Evolutionary conservation across 176 grass and related monocot species (phyloP).

Genomic region (Oryza glumipatula): DNA sequence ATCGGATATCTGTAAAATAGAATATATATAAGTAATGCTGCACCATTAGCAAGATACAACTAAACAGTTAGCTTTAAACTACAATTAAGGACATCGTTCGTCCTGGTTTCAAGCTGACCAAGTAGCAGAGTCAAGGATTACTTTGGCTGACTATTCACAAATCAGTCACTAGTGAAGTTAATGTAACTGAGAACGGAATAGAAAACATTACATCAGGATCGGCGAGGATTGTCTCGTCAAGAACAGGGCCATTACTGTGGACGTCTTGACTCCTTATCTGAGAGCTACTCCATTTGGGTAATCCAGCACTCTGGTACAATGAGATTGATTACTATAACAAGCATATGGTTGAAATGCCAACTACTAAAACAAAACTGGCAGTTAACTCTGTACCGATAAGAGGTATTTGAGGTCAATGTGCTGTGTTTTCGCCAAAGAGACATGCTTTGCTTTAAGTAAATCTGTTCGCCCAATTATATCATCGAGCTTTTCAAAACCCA

Average conservation of each 20-base stretch:
- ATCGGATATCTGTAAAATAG: conserved; percentile 71
- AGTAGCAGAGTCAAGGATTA: conserved; percentile 1
- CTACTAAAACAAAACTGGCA: conserved; percentile 17
- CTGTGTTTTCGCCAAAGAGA: conserved; percentile 96
- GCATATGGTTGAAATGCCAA: conserved; percentile 41
- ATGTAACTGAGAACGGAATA: conserved; percentile 19
- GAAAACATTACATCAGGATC: conserved; percentile 71
- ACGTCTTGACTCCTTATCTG: conserved; percentile 93
- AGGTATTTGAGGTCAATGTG: conserved; percentile 90
- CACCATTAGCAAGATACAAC: conserved; percentile 17
- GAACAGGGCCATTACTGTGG: conserved; percentile 93
- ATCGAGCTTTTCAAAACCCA: conserved; percentile 99
- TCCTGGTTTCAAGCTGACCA: conserved; percentile 25
- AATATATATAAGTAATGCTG: conserved; percentile 46
- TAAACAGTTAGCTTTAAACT: conserved; percentile 18
- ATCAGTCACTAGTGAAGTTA: conserved; percentile 39
- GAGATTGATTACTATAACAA: conserved; percentile 35
- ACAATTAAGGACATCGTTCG: conserved; percentile 11
- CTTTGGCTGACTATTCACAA: conserved; percentile 27
- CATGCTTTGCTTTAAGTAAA: conserved; percentile 80
- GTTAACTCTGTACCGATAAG: conserved; percentile 64
- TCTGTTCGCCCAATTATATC: conserved; percentile 89
- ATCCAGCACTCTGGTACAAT: conserved; percentile 71
- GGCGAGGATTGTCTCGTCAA: conserved; percentile 88
- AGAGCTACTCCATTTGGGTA: conserved; percentile 87